Conservation (phyloP, 805 yeast species). For the Dipodascopsis uninucleata region DNA sequence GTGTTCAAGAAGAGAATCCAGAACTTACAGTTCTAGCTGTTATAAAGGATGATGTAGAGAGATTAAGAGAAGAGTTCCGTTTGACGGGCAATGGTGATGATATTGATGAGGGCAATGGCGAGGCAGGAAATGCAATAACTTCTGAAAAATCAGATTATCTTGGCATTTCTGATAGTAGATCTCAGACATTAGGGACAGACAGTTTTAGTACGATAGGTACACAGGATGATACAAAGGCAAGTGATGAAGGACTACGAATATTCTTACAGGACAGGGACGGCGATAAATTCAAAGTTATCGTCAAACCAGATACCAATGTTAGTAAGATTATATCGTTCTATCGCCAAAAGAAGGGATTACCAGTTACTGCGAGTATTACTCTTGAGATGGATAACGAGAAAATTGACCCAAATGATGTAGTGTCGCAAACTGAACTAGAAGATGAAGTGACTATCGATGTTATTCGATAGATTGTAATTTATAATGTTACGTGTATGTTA, state of each 20-base stretch:
- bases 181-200: too few relatives aligned
- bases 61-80: slow-evolving; percentile 5
- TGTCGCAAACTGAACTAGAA: slow-evolving; percentile 23
- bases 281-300: slow-evolving; percentile 14
- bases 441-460: slow-evolving; percentile 29
- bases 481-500: background rate
- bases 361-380: slow-evolving; percentile 2
- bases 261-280: slow-evolving; percentile 20
- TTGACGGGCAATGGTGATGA: slow-evolving; percentile 2
- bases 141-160: too few relatives aligned
- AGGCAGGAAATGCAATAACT: too few relatives aligned
- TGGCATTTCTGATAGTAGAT: too few relatives aligned
- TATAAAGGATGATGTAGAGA: slow-evolving; percentile 8
- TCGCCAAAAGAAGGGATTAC: slow-evolving; percentile 1
- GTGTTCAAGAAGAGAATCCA: slow-evolving; percentile 16
- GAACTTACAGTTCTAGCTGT: slow-evolving; percentile 10
- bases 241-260: slow-evolving; percentile 4
- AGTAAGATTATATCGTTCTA: slow-evolving; percentile 10
- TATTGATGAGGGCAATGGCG: background rate
- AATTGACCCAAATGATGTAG: slow-evolving; percentile 3
- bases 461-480: slow-evolving; percentile 1
- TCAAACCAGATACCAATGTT: slow-evolving; percentile 10
- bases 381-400: slow-evolving; percentile 23
- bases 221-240: background rate
- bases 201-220: too few relatives aligned